Base-by-base conservation (phyloP, 169 alveolate species). In the Plasmodium fragile region DNA sequence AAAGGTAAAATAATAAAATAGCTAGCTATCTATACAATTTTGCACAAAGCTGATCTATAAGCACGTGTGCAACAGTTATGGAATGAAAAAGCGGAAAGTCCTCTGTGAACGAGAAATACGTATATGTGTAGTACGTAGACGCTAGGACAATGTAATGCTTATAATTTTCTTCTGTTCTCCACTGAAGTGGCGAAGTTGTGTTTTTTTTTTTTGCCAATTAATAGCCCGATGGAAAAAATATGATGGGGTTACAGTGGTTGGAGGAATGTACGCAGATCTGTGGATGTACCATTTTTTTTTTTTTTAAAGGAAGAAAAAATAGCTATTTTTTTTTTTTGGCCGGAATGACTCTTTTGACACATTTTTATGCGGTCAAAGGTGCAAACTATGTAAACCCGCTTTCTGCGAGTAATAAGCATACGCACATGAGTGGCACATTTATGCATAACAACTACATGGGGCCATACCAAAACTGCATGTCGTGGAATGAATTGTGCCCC, bases 371-470 rank as follows among this genome's bases (percentile, higher is more conserved):
- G 36, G 4, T 65, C 36, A 65, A 65, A 65, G 36, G 75, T 65
- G 75, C 75, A 65, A 65, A 65, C 2, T 65, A 65, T 65, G 75
- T 10, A 65, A 65, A 65, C 22, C n/a, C 30, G 36, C 36, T 25
- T 65, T 65, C n/a, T 65, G 30, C 22, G 4, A 3, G 16, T 10
- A 7, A 7, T 2, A 28, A 25, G 75, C 36, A 65, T 65, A 25
- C 39, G 13, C 13, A 25, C 36, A 10, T 65, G 36, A 65, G 8
- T 18, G 75, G 75, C 39, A 65, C 75, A 65, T 18, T 18, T 65
- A 65, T 65, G 36, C 75, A 65, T 65, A 65, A 65, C 30, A 65
- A 65, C 75, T 65, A 8, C 16, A 65, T 65, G 75, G 36, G 75
- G 75, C 75, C 75, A 25, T 65, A n/a, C 0, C 36, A 65, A 65